Base-by-base conservation (phyloP, 495 filamentous ascomycete genomes). In the Melanomma pulvis-pyrius region DNA sequence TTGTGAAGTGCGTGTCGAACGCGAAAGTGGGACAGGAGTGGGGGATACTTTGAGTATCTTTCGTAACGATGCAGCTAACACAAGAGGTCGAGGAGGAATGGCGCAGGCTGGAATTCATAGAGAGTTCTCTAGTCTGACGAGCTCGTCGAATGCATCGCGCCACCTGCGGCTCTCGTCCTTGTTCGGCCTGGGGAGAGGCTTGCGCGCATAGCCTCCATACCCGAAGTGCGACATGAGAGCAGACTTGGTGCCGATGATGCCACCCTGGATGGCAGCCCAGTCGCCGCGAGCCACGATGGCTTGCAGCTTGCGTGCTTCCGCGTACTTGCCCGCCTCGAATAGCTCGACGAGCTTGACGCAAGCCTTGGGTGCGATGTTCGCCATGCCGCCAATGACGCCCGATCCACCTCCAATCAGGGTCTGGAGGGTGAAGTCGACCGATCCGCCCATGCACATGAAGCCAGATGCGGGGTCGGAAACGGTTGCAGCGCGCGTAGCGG, bases 351-450 rank as follows among this genome's bases (percentile, higher is more conserved):
- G 78, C 65, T 84, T 81, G 36, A 91, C 82, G 76, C 91, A 92
- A 21, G 90, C 83, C 61, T 84, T 86, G 9, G 92, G 92, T 15
- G 92, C 87, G 53, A 96, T 81, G 77, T 97, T 97, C 55, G 87
- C 92, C 9, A 91, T 82, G 1, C 92, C 92, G 22, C 86, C 91
- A 61, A 97, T 92, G 72, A 94, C 86, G 32, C 92, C 92, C 51
- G 88, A 88, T 28, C 92, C 92, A 47, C 92, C 92, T n/a, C 82
- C 90, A 46, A 92, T 79, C 13, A 96, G 79, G 0, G 91, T 90
- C 79, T 92, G 92, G 30, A 96, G 80, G 2, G 89, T 90, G 77
- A 96, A 96, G 77, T 97, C 92, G 64, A 89, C 89, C 11, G 90
- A 93, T n/a, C 92, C 92, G 13, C 90, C 92, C 69, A 96, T 86